phyloP scores from a whole-genome alignment of 2,329 filamentous ascomycete genomes.

The Diplodia corticola region DNA sequence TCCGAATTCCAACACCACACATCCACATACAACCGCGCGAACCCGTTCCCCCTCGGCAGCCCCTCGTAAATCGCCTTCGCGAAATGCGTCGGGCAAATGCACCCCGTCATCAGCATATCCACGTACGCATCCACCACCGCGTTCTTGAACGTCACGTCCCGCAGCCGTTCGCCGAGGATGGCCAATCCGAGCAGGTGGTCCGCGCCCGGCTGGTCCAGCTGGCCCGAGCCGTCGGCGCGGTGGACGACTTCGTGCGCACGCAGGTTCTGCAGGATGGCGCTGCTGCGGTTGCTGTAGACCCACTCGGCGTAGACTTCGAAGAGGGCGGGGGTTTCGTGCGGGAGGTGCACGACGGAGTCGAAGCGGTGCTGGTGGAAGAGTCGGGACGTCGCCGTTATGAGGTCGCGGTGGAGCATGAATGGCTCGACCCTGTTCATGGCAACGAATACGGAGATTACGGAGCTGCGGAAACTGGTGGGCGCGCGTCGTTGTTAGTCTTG shows the following conservation, averaged over 20 bases:
- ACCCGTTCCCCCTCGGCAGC: neutral
- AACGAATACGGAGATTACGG: neutral
- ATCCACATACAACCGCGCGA: conserved; percentile 1
- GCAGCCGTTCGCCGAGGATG: conserved; percentile 28
- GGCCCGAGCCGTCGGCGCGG: neutral
- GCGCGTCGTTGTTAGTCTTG: no score
- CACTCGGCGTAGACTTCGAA: conserved; percentile 23
- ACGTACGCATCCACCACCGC: conserved; percentile 28
- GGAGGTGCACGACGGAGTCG: conserved; percentile 3
- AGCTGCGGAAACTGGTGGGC: neutral
- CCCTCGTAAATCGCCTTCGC: neutral
- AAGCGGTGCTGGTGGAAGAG: conserved; percentile 18
- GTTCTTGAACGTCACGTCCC: conserved; percentile 32
- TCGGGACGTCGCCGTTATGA: neutral
- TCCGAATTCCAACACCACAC: neutral
- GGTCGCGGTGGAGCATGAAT: conserved; percentile 1
- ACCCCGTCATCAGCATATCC: conserved; percentile 2
- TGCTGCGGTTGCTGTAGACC: conserved; percentile 6
- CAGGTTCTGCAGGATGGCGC: neutral
- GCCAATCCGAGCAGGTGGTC: conserved; percentile 24
- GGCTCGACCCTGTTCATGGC: neutral
- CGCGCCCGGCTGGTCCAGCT: neutral
- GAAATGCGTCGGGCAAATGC: neutral
- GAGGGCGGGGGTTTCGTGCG: conserved; percentile 11
- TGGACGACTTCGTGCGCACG: neutral